Percentiles rank a stretch among this genome's conserved stretches.
These are phyloP conservation scores for Penicillium ucsense DNA, from an alignment of 495 filamentous ascomycete species.

Conservation along the genomic window DNA sequence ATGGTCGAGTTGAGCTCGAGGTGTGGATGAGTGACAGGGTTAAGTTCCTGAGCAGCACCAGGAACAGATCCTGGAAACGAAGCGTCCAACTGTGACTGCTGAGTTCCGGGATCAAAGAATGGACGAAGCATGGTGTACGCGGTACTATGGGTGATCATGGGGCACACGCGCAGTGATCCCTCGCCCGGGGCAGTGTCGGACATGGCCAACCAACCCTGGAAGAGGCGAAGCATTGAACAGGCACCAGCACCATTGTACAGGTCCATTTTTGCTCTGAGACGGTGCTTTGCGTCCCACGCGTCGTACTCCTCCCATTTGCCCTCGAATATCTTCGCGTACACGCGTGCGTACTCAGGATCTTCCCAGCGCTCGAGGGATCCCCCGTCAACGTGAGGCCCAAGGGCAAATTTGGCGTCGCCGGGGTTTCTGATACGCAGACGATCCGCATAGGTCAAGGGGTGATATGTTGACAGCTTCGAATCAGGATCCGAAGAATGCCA, in stretches of 20 bases:
- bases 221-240: conserved; percentile 79
- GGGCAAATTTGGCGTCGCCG: conserved; percentile 67
- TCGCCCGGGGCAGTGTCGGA: conserved; percentile 60
- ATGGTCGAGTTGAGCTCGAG: conserved; percentile 61
- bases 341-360: conserved; percentile 60
- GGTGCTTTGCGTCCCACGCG: conserved; percentile 64
- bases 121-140: conserved; percentile 78
- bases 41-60: conserved; percentile 70
- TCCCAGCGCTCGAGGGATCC: conserved; percentile 87
- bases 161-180: conserved; percentile 78
- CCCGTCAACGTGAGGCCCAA: conserved; percentile 80
- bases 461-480: conserved; percentile 50
- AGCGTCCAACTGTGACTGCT: conserved; percentile 27
- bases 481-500: conserved; percentile 60
- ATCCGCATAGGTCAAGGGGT: conserved; percentile 71
- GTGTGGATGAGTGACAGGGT: conserved; percentile 62
- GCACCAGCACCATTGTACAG: conserved; percentile 75
- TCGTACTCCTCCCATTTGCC: conserved; percentile 78
- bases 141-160: conserved; percentile 60
- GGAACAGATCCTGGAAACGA: conserved; percentile 67
- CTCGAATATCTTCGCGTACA: conserved; percentile 63
- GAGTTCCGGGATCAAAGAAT: conserved; percentile 57
- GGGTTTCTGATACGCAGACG: conserved; percentile 59
- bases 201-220: conserved; percentile 82
- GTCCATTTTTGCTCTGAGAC: conserved; percentile 60